Evolutionary conservation across 164 flowering plant genomes (phyloP), one percentile per base, ranked within the genome.

Genomic region (Platanus orientalis): DNA sequence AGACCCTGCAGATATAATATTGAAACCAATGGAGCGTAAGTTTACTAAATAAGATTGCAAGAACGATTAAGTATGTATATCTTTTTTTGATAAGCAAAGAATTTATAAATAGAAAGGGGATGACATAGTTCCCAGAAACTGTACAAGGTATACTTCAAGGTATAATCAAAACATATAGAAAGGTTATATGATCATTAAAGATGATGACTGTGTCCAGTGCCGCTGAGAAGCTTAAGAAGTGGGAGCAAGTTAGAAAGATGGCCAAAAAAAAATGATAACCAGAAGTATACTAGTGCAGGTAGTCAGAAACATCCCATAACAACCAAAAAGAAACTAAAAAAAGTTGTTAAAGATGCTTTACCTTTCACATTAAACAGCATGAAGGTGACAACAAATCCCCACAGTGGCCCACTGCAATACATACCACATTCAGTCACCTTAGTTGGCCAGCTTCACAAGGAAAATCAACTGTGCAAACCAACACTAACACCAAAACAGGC

Each of bases 381-480:
- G 67, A 94, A 94, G 54, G 85, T 87, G 51, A 94, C 96, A 61
- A 94, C 97, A 66, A 94, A 91, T 73, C 96, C 95, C 99, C 99
- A 94, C 16, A 94, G 81, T 20, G 84, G 96, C n/a, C 75, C 99
- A 63, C 97, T 94, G 89, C 84, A 81, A 71, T 51, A 55, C 57
- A 80, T 59, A 42, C 17, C 75, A 64, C 45, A 61, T 20, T 29
- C 1, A 65, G 20, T 23, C 36, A 54, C 19, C 19, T 69, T 54
- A 69, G 72, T 52, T 54, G 58, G 57, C 20, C 24, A 63, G 42
- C 39, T 51, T 23, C 51, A 45, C 24, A 36, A 19, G 17, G 27
- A 54, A 59, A 30, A 7, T 23, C 26, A 54, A 56, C 10, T 10
- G 36, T 29, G 24, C 53, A 54, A 55, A 47, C 16, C 14, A 70